Conservation (phyloP, 2,329 filamentous ascomycete genomes). For the Hymenoscyphus fructigenus region DNA sequence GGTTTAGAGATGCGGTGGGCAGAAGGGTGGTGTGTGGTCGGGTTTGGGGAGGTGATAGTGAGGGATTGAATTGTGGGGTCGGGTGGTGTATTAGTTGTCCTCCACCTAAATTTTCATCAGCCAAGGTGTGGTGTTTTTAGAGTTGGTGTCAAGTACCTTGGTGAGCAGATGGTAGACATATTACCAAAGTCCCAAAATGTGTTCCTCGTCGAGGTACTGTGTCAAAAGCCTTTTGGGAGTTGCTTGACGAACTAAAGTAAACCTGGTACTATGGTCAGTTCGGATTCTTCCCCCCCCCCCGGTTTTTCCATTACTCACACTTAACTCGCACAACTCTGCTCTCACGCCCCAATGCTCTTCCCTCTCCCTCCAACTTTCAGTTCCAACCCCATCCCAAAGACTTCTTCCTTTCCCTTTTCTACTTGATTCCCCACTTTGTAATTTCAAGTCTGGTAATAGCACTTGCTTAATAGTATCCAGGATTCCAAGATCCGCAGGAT, state of each 20-base stretch:
- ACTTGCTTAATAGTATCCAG: slow-evolving; percentile 48
- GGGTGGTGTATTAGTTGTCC: slow-evolving; percentile 17
- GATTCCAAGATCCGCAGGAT: slow-evolving; percentile 52
- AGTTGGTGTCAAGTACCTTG: slow-evolving; percentile 12
- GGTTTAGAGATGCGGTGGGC: slow-evolving; percentile 17
- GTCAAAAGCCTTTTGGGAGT: slow-evolving; percentile 53
- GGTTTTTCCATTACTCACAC: too few relatives aligned
- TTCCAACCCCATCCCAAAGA: slow-evolving; percentile 9
- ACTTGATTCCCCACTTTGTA: slow-evolving; percentile 2
- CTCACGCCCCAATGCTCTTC: slow-evolving; percentile 37
- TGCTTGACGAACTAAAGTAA: slow-evolving; percentile 50
- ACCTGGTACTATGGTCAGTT: slow-evolving; percentile 38
- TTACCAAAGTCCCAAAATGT: slow-evolving; percentile 55
- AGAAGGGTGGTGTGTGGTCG: slow-evolving; percentile 12
- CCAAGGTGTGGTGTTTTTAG: background rate
- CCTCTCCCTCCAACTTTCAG: slow-evolving; percentile 30
- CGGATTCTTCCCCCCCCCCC: too few relatives aligned
- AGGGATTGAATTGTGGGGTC: slow-evolving; percentile 12
- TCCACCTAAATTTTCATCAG: slow-evolving; percentile 24
- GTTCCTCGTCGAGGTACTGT: slow-evolving; percentile 48
- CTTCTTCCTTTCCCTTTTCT: slow-evolving; percentile 7
- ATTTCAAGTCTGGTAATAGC: slow-evolving; percentile 32
- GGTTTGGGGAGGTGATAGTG: slow-evolving; percentile 10
- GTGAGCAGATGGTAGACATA: slow-evolving; percentile 44
- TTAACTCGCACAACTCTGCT: slow-evolving; percentile 58